Evolutionary conservation across 1,284 basidiomycete genomes (phyloP).

Genomic region (Veloboletus limbatus): DNA sequence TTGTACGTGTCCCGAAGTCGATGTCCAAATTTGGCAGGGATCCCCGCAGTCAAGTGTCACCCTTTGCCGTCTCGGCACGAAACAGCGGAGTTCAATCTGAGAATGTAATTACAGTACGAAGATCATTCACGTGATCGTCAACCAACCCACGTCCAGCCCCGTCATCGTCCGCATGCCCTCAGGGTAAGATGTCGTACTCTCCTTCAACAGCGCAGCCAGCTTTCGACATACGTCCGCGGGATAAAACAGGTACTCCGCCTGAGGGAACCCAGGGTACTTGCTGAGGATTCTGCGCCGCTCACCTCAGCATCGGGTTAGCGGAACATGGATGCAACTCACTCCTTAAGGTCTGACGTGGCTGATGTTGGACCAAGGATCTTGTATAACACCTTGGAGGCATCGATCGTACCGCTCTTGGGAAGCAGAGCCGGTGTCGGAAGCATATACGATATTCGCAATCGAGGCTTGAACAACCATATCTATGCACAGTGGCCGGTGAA

Average conservation of each 20-base stretch:
- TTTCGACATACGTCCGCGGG: conserved; percentile 70
- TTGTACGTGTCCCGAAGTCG: conserved; percentile 8
- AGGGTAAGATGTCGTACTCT: conserved; percentile 74
- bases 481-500: conserved; percentile 28
- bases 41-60: conserved; percentile 12
- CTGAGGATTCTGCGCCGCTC: conserved; percentile 46
- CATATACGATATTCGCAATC: conserved; percentile 71
- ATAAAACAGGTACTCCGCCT: conserved; percentile 79
- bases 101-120: too few species aligned
- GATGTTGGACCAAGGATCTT: conserved; percentile 63
- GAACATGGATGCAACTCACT: conserved; percentile 39
- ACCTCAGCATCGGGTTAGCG: conserved; percentile 4
- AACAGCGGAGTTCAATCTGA: too few species aligned
- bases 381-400: conserved; percentile 73
- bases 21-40: conserved; percentile 16
- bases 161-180: conserved; percentile 72
- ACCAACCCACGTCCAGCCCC: conserved; percentile 76
- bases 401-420: conserved; percentile 59
- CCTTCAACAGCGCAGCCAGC: conserved; percentile 61
- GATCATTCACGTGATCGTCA: conserved; percentile 43
- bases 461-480: conserved; percentile 92
- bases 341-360: conserved; percentile 49
- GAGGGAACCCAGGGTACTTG: conserved; percentile 75
- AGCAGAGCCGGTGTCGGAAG: conserved; percentile 53
- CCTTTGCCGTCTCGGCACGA: too few species aligned